Conservation (phyloP, 192 early-diverging fungal species). For the Chytriomyces sp. region DNA sequence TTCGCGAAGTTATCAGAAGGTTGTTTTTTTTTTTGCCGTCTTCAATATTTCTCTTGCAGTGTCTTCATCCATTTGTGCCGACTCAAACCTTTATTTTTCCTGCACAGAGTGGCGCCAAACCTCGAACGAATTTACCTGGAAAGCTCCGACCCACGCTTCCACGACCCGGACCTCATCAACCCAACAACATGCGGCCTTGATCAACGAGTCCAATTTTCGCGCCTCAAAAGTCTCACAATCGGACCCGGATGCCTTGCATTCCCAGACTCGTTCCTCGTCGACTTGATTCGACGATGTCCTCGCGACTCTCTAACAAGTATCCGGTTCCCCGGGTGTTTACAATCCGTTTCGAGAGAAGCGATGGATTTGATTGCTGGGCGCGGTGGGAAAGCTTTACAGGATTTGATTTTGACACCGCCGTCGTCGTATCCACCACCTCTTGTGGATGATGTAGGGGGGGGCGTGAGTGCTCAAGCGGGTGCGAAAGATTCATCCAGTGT, state of each 20-base stretch:
- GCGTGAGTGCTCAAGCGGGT: too few species aligned
- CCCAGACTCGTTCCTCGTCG: conserved; percentile 32
- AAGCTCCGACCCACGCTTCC: conserved; percentile 20
- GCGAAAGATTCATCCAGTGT: background rate
- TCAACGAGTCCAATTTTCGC: conserved; percentile 28
- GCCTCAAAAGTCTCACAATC: conserved; percentile 26
- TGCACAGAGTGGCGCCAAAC: conserved; percentile 16
- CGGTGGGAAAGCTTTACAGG: conserved; percentile 23
- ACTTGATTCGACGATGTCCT: conserved; percentile 27
- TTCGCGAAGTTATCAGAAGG: conserved; percentile 30
- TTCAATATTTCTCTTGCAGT: too few species aligned
- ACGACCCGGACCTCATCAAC: conserved; percentile 18
- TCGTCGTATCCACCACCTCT: conserved; percentile 20
- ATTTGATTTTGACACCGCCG: conserved; percentile 37
- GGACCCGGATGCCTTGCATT: conserved; percentile 32
- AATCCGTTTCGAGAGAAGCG: background rate
- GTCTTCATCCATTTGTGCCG: too few species aligned
- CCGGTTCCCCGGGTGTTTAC: conserved; percentile 31
- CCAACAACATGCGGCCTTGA: conserved; percentile 32
- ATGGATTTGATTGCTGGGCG: conserved; percentile 23
- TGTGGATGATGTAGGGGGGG: background rate
- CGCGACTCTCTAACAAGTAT: conserved; percentile 8
- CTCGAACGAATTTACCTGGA: conserved; percentile 32
- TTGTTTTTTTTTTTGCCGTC: background rate
- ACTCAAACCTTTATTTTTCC: background rate